Base-by-base conservation (phyloP, 768 basidiomycete genomes). In the Clathrus columnatus region DNA sequence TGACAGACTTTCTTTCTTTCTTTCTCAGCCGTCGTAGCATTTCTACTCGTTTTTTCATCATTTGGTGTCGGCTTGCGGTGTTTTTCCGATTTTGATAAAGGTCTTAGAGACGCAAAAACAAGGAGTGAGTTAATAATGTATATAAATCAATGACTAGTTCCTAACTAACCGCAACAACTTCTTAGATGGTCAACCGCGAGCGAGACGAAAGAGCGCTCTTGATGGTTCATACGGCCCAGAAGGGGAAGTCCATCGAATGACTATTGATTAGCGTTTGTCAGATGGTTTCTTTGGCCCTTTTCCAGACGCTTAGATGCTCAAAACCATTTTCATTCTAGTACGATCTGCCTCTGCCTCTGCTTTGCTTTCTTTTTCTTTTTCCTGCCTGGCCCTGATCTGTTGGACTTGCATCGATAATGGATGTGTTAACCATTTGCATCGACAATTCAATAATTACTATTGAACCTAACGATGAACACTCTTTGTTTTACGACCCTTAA, bases 71-170 rank as follows among this genome's bases (percentile, higher is more conserved):
- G 90, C 20, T 65, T 91, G 20, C 81, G 83, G 50, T 92, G 90
- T 66, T 87, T 87, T 72, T 65, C 75, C 26, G 89, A 91, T 72
- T 92, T 92, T 63, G 84, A 87, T 68, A 80, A 80, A 65, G 90
- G 91, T n/a, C 71, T 92, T 18, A 73, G 76, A 53, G 68, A 76
- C 16, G 83, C 87, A 48, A 92, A 92, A 73, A 75, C 78, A 59
- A 77, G 83, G 62, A 80, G 89, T 91, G 69, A 77, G 86, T 17
- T 26, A 18, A 16, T 44, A 47, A 42, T 8, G 17, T 24, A 27
- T 5, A 24, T 46, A 75, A 64, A 10, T 68, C 69, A 62, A 62
- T 61, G 56, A 67, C 63, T 60, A 65, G 72, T 45, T 61, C 63
- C 59, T 64, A 61, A 54, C 61, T 62, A 59, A 54, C 49, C 48